Evolutionary conservation across 768 basidiomycete species (phyloP), one percentile per base, ranked within the genome.

Genomic region (Xerocomus spinulosus): DNA sequence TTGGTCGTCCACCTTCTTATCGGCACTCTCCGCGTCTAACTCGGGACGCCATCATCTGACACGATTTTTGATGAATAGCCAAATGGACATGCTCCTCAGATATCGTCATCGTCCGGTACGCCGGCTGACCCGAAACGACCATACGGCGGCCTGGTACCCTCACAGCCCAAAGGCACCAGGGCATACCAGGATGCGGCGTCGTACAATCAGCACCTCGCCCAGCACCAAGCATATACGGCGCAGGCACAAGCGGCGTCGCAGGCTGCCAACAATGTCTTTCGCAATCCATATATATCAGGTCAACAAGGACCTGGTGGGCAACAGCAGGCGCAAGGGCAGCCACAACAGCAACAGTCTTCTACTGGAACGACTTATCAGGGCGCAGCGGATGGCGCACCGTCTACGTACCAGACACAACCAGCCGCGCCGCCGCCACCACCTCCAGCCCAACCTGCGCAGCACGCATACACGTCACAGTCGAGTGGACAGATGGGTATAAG

Each of bases 121-220:
- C 49, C 66, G 3, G 51, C 76, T 28, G 87, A 90, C 65, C 78
- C 89, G 7, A 92, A 92, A 70, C 83, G 89, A 55, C 90, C 91
- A 9, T 98, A 92, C 62, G 95, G 95, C 23, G 94, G 95, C 9
- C 76, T 97, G 15, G 86, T 95, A 10, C 85, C 89, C 3, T 87
- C 87, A n/a, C 85, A 92, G 56, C 84, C 84, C 8, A 90, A 92
- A 63, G 85, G 87, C 10, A 83, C 85, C 18, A 73, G 92, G 39
- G 86, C 91, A 6, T 95, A 87, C 61, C 87, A 87, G 57, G 94
- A 97, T 63, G 93, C 95, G 1, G 91, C 92, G 8, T 73, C 85
- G 2, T 99, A 99, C 72, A 92, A 93, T 55, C 92, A 95, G 52
- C 95, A 95, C 59, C 79, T 95, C 20, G 86, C 85, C 12, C 92